Base-by-base conservation (phyloP, 805 yeast genomes). In the Candida fluviatilis region DNA sequence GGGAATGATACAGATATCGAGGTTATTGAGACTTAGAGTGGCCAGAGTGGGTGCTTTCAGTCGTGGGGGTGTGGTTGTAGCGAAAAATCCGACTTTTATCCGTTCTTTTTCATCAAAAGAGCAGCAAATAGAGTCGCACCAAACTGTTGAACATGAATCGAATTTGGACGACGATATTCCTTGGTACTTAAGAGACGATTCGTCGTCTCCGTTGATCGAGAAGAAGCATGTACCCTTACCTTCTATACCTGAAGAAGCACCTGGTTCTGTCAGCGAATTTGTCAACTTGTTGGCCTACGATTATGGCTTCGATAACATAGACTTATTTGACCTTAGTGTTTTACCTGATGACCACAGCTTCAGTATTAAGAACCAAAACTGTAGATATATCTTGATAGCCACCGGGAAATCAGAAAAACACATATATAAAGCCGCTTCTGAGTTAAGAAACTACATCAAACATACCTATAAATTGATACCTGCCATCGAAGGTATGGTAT, bases 331-430 rank as follows among this genome's bases (percentile, higher is more conserved):
- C 51, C 60, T 84, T 41, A 65, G 82, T 25, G 45, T 49, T n/a
- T 54, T 66, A 17, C 53, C 54, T 12, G 49, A 50, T 16, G 50
- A 49, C 28, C 69, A 66, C 41, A 63, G 58, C 12, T 57, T 52
- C 40, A 51, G 54, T 35, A 41, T 50, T 12, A 44, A 49, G 27
- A 60, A 60, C 40, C 59, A 52, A 35, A 54, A 52, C n/a, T 47
- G 55, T 15, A 18, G 25, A 10, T 67, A 50, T 45, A 54, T 62
- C n/a, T 62, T 91, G 4, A 62, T 91, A 0, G 75, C 82, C 14
- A 76, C 93, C 0, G 96, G 95, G 3, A 83, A 81, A 55, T 78
- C 90, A 21, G 75, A 78, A 27, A 80, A 76, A 44, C 98, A 90
- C 61, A 62, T 88, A 16, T 79, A 74, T 46, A 82, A 80, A 44